These are phyloP conservation scores for Phoma sp. DNA, from an alignment of 2,329 filamentous ascomycete genomes.

Conservation along the genomic window DNA sequence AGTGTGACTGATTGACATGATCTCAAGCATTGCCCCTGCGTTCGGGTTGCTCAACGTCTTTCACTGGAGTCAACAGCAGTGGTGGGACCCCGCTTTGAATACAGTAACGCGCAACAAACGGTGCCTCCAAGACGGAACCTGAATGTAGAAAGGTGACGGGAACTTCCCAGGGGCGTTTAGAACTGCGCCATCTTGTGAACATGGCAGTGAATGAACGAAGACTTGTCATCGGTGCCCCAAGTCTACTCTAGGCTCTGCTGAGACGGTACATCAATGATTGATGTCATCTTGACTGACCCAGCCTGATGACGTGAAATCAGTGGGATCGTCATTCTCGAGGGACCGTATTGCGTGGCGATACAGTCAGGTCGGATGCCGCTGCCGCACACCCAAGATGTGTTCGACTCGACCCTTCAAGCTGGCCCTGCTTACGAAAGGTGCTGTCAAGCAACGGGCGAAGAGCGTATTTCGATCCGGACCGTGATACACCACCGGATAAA, in stretches of 20 bases:
- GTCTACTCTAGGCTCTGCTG: neutral
- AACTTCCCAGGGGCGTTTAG: neutral
- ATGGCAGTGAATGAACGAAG: neutral
- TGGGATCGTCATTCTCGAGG: neutral
- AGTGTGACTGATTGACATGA: neutral
- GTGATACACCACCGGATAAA: slow-evolving; percentile 14
- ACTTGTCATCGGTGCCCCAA: neutral
- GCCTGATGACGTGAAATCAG: neutral
- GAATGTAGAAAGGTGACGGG: neutral
- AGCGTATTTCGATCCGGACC: neutral
- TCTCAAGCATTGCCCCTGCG: neutral
- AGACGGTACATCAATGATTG: neutral
- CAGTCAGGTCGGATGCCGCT: neutral
- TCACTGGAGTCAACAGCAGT: neutral
- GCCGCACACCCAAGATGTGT: neutral
- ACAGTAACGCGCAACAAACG: slow-evolving; percentile 2
- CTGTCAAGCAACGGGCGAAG: neutral
- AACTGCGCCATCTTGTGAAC: neutral
- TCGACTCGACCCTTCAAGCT: neutral
- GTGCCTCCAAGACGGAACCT: neutral
- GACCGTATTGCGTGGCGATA: neutral
- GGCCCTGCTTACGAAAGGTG: neutral
- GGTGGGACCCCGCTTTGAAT: neutral
- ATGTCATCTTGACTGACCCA: neutral
- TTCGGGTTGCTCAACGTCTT: neutral